Percentiles rank a stretch among this genome's conserved stretches.
Evolutionary conservation across 208 protist species (phyloP).

Genomic region (Phytomonas sp.): DNA sequence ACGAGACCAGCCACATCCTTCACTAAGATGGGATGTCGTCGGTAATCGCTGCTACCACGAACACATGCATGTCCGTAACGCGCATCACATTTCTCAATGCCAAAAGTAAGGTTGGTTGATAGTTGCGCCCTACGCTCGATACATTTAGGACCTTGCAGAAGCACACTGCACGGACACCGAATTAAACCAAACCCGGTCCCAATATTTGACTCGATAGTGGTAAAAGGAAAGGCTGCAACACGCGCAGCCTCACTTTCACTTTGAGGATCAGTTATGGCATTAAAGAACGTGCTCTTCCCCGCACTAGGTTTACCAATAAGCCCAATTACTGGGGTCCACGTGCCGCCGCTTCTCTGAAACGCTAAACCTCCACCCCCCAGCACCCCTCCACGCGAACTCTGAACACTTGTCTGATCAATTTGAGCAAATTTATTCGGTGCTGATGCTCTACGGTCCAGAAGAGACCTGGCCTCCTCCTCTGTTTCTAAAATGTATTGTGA

Average conservation of each 20-base stretch:
- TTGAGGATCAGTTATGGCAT: constrained; percentile 82
- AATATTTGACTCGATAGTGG: constrained; percentile 92
- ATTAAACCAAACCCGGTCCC: constrained; percentile 48
- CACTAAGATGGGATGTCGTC: constrained; percentile 74
- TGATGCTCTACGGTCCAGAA: background rate
- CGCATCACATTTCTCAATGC: constrained; percentile 35
- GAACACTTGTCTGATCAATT: background rate
- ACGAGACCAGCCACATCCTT: constrained; percentile 93
- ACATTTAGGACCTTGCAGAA: constrained; percentile 1
- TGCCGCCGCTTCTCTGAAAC: constrained; percentile 24
- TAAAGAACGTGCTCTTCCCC: constrained; percentile 92
- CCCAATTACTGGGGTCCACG: constrained; percentile 81
- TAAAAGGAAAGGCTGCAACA: constrained; percentile 91
- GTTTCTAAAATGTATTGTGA: constrained; percentile 1
- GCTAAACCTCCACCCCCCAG: background rate
- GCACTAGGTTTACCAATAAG: constrained; percentile 91
- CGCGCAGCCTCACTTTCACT: constrained; percentile 72
- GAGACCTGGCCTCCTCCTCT: background rate
- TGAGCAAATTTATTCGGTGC: background rate
- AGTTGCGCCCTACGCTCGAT: background rate
- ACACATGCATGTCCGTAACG: constrained; percentile 49
- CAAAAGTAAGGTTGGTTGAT: background rate
- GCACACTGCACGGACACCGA: constrained; percentile 53
- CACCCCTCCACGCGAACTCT: background rate
- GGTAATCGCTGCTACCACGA: constrained; percentile 22